phyloP scores from a whole-genome alignment of 78 protist genomes.

The Dictyostelium firmibasis region DNA sequence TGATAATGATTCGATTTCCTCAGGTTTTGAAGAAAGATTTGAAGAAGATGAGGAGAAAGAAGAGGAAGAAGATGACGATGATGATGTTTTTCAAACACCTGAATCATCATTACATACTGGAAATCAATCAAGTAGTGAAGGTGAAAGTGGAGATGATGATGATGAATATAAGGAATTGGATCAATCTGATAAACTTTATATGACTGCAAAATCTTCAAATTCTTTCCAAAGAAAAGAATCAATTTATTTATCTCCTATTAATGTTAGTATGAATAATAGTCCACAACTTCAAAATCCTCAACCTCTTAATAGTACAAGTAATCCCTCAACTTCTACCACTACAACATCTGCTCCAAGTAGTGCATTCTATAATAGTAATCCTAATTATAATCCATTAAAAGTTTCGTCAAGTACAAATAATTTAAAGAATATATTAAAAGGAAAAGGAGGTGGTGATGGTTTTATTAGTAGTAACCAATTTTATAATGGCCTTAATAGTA shows the following conservation, averaged over 20 bases:
- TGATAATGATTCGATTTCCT: background rate
- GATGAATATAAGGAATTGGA: background rate
- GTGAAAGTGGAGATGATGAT: background rate
- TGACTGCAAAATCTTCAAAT: background rate
- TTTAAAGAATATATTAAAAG: conserved; percentile 29
- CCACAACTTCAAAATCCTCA: background rate
- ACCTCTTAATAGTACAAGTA: background rate
- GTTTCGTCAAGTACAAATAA: conserved; percentile 55
- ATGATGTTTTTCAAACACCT: conserved; percentile 49
- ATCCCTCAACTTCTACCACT: background rate
- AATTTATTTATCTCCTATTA: background rate
- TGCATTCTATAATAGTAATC: background rate
- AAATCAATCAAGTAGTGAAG: background rate
- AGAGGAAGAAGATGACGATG: background rate
- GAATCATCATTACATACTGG: conserved; percentile 35
- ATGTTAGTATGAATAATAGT: background rate
- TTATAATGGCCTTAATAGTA: background rate
- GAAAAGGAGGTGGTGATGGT: background rate
- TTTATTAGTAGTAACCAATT: background rate
- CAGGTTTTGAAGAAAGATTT: background rate
- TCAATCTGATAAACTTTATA: conserved; percentile 13
- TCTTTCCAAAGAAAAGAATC: background rate
- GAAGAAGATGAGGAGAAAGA: background rate
- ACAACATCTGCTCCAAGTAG: background rate
- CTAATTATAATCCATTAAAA: background rate